These are phyloP conservation scores for Carex arenaria DNA, from an alignment of 202 grass and related monocot species.

Conservation along the genomic window DNA sequence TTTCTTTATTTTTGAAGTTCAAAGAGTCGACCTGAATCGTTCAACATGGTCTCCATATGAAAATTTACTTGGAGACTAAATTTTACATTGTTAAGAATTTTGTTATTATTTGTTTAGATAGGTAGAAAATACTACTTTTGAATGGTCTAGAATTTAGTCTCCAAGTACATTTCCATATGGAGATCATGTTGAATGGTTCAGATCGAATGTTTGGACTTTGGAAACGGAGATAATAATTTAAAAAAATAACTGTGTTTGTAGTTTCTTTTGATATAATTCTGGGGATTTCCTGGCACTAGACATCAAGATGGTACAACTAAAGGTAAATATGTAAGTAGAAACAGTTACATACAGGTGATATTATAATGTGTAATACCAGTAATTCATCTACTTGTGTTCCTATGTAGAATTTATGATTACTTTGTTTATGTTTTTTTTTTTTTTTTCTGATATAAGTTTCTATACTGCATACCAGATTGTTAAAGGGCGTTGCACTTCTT, in stretches of 20 bases:
- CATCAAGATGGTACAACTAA: not conserved
- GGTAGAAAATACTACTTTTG: too few species aligned
- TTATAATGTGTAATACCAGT: not conserved
- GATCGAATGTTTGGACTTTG: too few species aligned
- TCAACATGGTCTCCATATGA: too few species aligned
- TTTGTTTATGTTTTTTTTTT: not conserved
- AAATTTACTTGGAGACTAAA: too few species aligned
- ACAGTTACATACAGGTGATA: not conserved
- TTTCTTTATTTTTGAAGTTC: too few species aligned
- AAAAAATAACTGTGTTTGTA: not conserved
- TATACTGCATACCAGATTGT: constrained; percentile 22
- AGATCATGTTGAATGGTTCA: too few species aligned
- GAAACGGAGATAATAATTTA: not conserved
- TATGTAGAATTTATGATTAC: not conserved
- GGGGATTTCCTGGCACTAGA: not conserved
- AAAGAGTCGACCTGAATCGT: too few species aligned
- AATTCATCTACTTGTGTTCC: not conserved
- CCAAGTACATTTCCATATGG: too few species aligned
- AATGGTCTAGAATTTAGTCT: too few species aligned
- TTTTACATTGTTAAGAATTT: too few species aligned
- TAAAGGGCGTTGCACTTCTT: constrained; percentile 8
- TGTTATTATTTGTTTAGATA: too few species aligned
- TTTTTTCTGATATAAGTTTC: not conserved
- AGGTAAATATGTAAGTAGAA: not conserved
- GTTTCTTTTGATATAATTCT: not conserved